phyloP scores from a whole-genome alignment of 2,329 filamentous ascomycete species.

The Aureobasidium namibiae region DNA sequence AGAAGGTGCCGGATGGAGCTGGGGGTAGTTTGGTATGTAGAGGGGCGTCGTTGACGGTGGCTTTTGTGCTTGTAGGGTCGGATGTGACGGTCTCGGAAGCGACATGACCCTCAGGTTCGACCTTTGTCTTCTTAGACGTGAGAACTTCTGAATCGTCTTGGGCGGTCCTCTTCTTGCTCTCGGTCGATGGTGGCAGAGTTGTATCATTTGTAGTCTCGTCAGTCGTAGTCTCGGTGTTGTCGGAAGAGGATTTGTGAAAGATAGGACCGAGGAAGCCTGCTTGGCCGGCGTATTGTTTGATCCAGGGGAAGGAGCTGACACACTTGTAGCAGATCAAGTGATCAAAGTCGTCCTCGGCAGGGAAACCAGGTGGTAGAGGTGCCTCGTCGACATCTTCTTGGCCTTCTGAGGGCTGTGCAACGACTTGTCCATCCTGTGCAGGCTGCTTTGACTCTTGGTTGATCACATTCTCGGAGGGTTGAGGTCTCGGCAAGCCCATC shows the following conservation, averaged over 20 bases:
- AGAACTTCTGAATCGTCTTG: neutral
- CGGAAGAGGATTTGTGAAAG: constrained; percentile 22
- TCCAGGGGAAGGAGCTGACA: constrained; percentile 78
- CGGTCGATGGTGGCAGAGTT: neutral
- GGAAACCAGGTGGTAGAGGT: constrained; percentile 77
- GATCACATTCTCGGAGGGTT: constrained; percentile 29
- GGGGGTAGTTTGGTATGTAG: constrained; percentile 43
- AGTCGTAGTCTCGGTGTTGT: neutral
- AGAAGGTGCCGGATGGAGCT: constrained; percentile 53
- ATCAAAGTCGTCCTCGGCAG: constrained; percentile 80
- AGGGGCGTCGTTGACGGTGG: constrained; percentile 11
- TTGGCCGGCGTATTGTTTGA: constrained; percentile 76
- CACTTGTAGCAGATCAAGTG: constrained; percentile 93
- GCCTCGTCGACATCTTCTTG: constrained; percentile 41
- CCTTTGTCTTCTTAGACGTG: neutral
- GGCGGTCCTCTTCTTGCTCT: constrained; percentile 10
- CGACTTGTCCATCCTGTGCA: constrained; percentile 33
- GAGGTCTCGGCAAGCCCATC: constrained; percentile 65
- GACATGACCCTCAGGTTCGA: neutral
- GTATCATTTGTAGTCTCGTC: neutral
- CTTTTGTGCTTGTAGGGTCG: constrained; percentile 10
- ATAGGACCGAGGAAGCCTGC: constrained; percentile 72
- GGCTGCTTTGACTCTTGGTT: constrained; percentile 1
- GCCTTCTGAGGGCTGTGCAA: constrained; percentile 27
- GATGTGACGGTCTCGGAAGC: neutral